Percentiles rank a stretch among this genome's conserved stretches.
These are phyloP conservation scores for Ustilago loliicola DNA, from an alignment of 1,284 basidiomycete genomes.

Conservation along the genomic window DNA sequence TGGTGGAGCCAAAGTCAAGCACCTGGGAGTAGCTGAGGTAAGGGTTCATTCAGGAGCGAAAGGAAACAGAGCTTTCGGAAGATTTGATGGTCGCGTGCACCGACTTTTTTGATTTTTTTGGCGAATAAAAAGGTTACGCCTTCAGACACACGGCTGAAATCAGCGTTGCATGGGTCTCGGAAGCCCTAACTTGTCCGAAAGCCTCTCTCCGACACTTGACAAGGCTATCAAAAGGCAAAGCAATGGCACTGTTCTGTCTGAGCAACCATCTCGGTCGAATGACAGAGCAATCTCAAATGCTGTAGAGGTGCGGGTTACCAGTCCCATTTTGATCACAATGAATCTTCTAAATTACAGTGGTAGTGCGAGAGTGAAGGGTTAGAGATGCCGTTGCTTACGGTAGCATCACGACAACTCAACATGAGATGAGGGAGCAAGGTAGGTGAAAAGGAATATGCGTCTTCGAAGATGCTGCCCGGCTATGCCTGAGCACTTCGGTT, in stretches of 20 bases:
- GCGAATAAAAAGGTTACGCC: neutral
- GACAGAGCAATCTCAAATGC: neutral
- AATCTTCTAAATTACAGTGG: slow-evolving; percentile 39
- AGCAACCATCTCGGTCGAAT: no score
- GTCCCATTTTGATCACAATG: slow-evolving; percentile 1
- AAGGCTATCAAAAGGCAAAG: neutral
- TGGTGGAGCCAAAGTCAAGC: neutral
- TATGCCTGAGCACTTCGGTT: slow-evolving; percentile 8
- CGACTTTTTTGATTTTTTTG: slow-evolving; percentile 9
- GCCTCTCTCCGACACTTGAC: neutral
- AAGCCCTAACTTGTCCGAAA: neutral
- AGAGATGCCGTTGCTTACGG: neutral
- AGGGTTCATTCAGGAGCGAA: slow-evolving; percentile 1
- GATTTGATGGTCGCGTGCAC: slow-evolving; percentile 34
- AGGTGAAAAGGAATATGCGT: neutral
- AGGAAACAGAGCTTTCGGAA: slow-evolving; percentile 15
- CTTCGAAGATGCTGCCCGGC: neutral
- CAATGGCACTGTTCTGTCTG: neutral
- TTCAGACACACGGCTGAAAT: neutral
- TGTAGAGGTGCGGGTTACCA: slow-evolving; percentile 8
- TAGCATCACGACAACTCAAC: neutral
- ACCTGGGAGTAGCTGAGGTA: slow-evolving; percentile 17
- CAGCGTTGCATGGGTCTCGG: slow-evolving; percentile 19
- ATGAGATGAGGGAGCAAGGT: neutral
- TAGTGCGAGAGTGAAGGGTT: slow-evolving; percentile 6